Conservation (phyloP, 2,329 filamentous ascomycete species). For the Teratosphaeria nubilosa region DNA sequence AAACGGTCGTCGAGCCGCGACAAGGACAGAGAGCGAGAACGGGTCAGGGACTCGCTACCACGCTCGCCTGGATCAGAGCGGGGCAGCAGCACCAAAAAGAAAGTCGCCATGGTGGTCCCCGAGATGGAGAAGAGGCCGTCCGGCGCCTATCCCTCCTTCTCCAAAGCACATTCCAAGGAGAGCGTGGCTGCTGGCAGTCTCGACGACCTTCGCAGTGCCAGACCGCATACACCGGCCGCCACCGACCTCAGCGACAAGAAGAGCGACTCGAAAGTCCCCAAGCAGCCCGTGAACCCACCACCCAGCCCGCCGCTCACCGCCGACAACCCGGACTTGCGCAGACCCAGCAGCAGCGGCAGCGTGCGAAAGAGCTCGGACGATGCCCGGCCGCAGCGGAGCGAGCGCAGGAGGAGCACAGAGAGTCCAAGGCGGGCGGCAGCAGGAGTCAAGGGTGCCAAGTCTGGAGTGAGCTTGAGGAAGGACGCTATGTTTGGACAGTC, state of each 20-base stretch:
- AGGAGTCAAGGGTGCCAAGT: constrained; percentile 29
- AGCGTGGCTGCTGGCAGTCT: constrained; percentile 49
- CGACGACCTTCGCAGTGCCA: constrained; percentile 27
- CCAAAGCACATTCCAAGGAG: constrained; percentile 88
- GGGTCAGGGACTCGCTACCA: constrained; percentile 16
- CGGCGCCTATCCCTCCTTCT: constrained; percentile 65
- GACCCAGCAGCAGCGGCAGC: constrained; percentile 36
- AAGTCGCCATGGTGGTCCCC: constrained; percentile 32
- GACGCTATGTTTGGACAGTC: constrained; percentile 28
- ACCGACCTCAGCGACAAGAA: constrained; percentile 30
- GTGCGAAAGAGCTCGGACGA: constrained; percentile 31
- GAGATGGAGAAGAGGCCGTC: constrained; percentile 37
- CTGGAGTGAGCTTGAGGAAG: constrained; percentile 34
- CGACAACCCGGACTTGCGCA: constrained; percentile 33
- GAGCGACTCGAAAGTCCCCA: constrained; percentile 20
- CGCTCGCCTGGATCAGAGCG: constrained; percentile 1
- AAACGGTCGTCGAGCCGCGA: constrained; percentile 15
- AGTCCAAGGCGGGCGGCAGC: constrained; percentile 24
- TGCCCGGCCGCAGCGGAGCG: constrained; percentile 26
- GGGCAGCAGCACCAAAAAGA: constrained; percentile 11
- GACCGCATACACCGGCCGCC: constrained; percentile 29
- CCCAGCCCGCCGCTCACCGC: constrained; percentile 40
- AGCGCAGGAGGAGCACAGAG: constrained; percentile 33
- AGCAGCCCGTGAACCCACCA: constrained; percentile 24
- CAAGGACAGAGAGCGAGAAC: constrained; percentile 18